These are phyloP conservation scores for Mortierella sp. DNA, from an alignment of 371 early-diverging fungal genomes.

Conservation along the genomic window DNA sequence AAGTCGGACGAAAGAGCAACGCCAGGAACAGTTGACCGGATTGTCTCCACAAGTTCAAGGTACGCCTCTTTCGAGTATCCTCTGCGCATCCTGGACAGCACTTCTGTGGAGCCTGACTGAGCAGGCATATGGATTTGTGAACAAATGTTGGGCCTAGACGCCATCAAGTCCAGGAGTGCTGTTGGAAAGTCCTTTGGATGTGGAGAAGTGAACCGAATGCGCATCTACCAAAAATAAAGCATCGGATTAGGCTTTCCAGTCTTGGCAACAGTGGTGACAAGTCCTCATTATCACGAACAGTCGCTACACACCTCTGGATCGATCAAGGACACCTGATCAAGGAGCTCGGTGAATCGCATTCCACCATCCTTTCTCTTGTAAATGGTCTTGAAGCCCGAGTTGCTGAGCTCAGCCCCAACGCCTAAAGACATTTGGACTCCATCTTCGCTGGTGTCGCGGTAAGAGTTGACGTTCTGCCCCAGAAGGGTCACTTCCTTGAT, in stretches of 20 bases:
- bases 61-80: slow-evolving; percentile 84
- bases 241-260: background rate
- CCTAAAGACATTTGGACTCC: slow-evolving; percentile 55
- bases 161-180: slow-evolving; percentile 74
- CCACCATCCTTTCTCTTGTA: slow-evolving; percentile 83
- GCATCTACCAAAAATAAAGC: slow-evolving; percentile 58
- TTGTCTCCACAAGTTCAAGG: slow-evolving; percentile 71
- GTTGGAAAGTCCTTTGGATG: slow-evolving; percentile 89
- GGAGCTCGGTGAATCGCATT: slow-evolving; percentile 79
- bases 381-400: slow-evolving; percentile 80
- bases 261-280: too few relatives aligned
- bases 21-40: slow-evolving; percentile 73
- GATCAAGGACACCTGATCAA: slow-evolving; percentile 73
- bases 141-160: slow-evolving; percentile 75
- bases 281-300: background rate
- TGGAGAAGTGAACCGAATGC: slow-evolving; percentile 83
- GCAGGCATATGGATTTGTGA: slow-evolving; percentile 82
- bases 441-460: slow-evolving; percentile 74
- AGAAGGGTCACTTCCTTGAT: slow-evolving; percentile 81
- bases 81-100: slow-evolving; percentile 79
- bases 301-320: slow-evolving; percentile 68
- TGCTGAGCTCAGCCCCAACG: slow-evolving; percentile 58
- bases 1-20: slow-evolving; percentile 82
- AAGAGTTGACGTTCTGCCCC: slow-evolving; percentile 89
- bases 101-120: slow-evolving; percentile 76